These are phyloP conservation scores for Omphalotus olearius DNA, from an alignment of 1,284 basidiomycete genomes.

Conservation along the genomic window DNA sequence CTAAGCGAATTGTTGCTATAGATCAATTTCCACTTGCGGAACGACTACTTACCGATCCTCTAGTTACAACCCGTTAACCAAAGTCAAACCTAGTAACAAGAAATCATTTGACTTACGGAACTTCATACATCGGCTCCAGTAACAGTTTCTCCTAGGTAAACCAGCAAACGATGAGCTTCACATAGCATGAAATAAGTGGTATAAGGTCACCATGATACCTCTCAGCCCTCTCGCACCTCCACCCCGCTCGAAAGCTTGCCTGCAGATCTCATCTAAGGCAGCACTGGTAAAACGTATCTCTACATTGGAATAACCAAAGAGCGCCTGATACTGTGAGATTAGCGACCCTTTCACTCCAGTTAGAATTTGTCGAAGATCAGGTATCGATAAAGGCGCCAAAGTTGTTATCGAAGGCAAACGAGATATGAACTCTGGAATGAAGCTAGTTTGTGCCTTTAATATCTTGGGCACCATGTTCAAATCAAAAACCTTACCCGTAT, in stretches of 20 bases:
- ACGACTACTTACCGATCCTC: conserved; percentile 32
- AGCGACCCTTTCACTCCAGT: conserved; percentile 90
- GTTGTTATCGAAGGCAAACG: conserved; percentile 86
- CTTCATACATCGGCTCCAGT: conserved; percentile 88
- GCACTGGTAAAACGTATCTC: conserved; percentile 79
- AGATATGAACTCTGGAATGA: conserved; percentile 94
- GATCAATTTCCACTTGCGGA: background rate
- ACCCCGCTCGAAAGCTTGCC: conserved; percentile 72
- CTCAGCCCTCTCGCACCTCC: conserved; percentile 88
- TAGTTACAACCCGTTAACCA: conserved; percentile 14
- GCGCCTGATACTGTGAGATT: conserved; percentile 82
- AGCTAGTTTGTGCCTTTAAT: conserved; percentile 34
- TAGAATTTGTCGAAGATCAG: conserved; percentile 85
- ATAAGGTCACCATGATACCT: conserved; percentile 72
- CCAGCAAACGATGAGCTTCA: conserved; percentile 5
- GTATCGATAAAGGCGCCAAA: conserved; percentile 65
- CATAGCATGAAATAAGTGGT: background rate
- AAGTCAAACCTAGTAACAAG: conserved; percentile 3
- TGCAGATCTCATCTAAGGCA: conserved; percentile 74
- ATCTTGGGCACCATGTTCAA: background rate
- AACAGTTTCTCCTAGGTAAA: conserved; percentile 63
- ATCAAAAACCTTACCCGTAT: conserved; percentile 65
- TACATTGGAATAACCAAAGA: conserved; percentile 78
- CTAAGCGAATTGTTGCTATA: conserved; percentile 19
- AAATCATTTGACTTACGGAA: conserved; percentile 74